phyloP scores from a whole-genome alignment of 768 basidiomycete genomes.

The Polyporus arcularius region DNA sequence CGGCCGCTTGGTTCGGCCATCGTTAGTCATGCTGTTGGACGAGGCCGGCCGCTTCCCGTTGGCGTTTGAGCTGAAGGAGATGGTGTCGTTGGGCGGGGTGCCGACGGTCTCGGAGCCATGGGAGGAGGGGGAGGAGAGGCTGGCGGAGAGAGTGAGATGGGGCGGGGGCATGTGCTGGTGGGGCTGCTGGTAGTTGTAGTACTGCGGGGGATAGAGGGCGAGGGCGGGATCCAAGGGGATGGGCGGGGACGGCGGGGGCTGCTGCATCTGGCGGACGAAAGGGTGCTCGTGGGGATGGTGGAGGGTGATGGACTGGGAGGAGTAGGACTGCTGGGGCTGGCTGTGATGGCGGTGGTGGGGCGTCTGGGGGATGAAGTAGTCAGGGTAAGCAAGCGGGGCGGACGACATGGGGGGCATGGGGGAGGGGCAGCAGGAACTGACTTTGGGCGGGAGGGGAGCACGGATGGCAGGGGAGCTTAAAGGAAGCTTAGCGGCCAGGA shows the following conservation, averaged over 20 bases:
- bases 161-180: slow-evolving; percentile 48
- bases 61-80: slow-evolving; percentile 43
- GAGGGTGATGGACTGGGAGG: slow-evolving; percentile 36
- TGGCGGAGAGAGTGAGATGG: slow-evolving; percentile 57
- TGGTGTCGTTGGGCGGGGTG: slow-evolving; percentile 68
- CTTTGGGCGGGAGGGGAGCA: slow-evolving; percentile 10
- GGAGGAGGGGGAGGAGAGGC: slow-evolving; percentile 77
- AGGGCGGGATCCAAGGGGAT: slow-evolving; percentile 73
- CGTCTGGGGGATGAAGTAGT: slow-evolving; percentile 29
- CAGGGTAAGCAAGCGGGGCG: slow-evolving; percentile 29
- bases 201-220: slow-evolving; percentile 23
- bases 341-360: slow-evolving; percentile 31
- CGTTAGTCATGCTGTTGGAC: slow-evolving; percentile 40
- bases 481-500: slow-evolving; percentile 6
- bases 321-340: slow-evolving; percentile 25
- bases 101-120: slow-evolving; percentile 77
- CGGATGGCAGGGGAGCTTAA: slow-evolving; percentile 21
- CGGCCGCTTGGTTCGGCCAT: slow-evolving; percentile 54
- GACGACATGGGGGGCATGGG: slow-evolving; percentile 17
- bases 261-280: slow-evolving; percentile 49
- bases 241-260: slow-evolving; percentile 59
- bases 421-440: slow-evolving; percentile 10
- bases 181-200: slow-evolving; percentile 56
- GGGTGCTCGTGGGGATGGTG: slow-evolving; percentile 38
- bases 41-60: slow-evolving; percentile 73